Evolutionary conservation across 108 stramenopile genomes (phyloP), one percentile per base, ranked within the genome.

Genomic region (Discostella pseudostelligera): DNA sequence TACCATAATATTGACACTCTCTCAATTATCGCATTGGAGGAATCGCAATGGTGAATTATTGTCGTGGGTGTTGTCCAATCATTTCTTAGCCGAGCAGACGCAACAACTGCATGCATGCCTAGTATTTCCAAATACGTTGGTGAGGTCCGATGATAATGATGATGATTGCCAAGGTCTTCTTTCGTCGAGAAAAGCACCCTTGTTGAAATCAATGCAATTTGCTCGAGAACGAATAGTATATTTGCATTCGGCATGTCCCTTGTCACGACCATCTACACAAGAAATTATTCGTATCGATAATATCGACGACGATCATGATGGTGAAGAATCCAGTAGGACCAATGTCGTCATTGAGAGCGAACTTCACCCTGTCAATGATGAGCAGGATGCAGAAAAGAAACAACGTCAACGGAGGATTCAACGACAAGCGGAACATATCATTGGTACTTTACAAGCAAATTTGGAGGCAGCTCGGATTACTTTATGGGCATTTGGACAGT

Each of bases 401-500:
- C 17, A 24, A 17, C 53, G 63, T 22, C 48, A 36, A 50, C n/a
- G n/a, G n/a, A 50, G 63, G 21, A 61, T 25, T 0, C 56, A 20
- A 49, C 39, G 32, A 43, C 4, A 37, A 4, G 63, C 72, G 16
- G 26, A 58, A 12, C 39, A 48, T 13, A 62, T 40, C 17, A 60
- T 67, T 39, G 39, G 44, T 35, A 57, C 39, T 19, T 47, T 74
- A 12, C 65, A 74, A 59, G 32, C 48, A 36, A 47, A 56, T 13
- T 43, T 77, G 20, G 76, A 70, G 43, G 62, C 63, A 25, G 76
- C 76, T 10, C 58, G 61, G 8, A 36, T 70, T 16, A 65, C 58
- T 39, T n/a, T 77, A 7, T 77, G 76, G 76, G 76, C 76, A 14
- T 65, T 77, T 35, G 47, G 32, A n/a, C 28, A 60, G n/a, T 65